A percentile compares a stretch with the other conserved stretches of the same genome.
phyloP scores from a whole-genome alignment of 1,139 yeast genomes.

The Sugiyamaella novakii region DNA sequence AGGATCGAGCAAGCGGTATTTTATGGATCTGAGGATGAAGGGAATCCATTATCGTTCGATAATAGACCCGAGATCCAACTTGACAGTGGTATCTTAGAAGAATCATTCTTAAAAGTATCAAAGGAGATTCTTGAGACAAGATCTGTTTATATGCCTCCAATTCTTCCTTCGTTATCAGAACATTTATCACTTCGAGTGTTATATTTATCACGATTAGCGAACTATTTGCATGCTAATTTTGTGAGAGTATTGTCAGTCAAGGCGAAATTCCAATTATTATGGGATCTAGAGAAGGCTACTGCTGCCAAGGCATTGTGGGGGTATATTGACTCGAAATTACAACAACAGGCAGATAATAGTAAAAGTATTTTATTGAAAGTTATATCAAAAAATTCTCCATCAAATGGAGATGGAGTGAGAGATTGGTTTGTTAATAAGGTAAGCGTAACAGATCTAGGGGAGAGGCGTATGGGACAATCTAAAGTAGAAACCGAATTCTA shows the following conservation, averaged over 20 bases:
- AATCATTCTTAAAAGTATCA: constrained; percentile 54
- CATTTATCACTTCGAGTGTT: constrained; percentile 50
- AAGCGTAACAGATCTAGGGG: constrained; percentile 23
- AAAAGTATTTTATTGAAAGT: no score
- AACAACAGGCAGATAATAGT: background rate
- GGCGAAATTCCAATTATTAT: constrained; percentile 46
- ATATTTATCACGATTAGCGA: constrained; percentile 49
- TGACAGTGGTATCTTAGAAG: constrained; percentile 47
- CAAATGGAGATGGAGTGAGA: constrained; percentile 30
- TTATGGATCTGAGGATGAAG: constrained; percentile 47
- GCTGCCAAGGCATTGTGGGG: constrained; percentile 58
- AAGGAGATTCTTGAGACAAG: constrained; percentile 57
- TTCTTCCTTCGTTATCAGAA: constrained; percentile 47
- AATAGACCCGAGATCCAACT: constrained; percentile 43
- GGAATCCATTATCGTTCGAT: constrained; percentile 61
- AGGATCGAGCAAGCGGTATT: constrained; percentile 83
- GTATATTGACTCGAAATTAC: constrained; percentile 27
- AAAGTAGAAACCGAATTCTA: no score
- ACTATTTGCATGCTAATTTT: constrained; percentile 54
- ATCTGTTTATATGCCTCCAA: constrained; percentile 50
- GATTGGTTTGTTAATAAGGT: constrained; percentile 35
- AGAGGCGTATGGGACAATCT: background rate
- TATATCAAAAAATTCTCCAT: constrained; percentile 3
- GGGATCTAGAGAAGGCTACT: constrained; percentile 58
- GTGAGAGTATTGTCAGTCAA: constrained; percentile 42